phyloP scores from a whole-genome alignment of 768 basidiomycete species.

The Hydnum rufescens region DNA sequence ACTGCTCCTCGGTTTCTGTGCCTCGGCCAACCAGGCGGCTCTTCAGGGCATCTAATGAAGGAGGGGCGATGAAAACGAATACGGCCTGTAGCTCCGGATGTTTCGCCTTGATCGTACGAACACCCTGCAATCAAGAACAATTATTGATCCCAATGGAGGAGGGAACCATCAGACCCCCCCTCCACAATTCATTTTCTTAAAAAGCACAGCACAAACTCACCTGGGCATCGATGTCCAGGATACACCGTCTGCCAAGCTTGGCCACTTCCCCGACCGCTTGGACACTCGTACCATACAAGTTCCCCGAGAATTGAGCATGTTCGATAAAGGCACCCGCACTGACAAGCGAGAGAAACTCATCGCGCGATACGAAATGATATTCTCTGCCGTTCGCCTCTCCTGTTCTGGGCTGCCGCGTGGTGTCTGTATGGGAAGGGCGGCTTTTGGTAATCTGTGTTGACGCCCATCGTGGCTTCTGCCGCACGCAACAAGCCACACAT shows the following conservation, averaged over 20 bases:
- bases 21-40: conserved; percentile 22
- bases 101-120: conserved; percentile 23
- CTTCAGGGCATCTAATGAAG: conserved; percentile 20
- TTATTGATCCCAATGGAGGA: not conserved
- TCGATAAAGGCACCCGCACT: conserved; percentile 26
- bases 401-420: conserved; percentile 24
- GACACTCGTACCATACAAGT: conserved; percentile 12
- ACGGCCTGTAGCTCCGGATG: conserved; percentile 23
- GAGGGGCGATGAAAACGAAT: conserved; percentile 28
- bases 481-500: too few relatives aligned
- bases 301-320: conserved; percentile 27
- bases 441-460: not conserved
- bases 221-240: conserved; percentile 30
- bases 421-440: conserved; percentile 17
- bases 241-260: conserved; percentile 16
- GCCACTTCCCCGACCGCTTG: not conserved
- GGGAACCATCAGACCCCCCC: too few relatives aligned
- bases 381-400: conserved; percentile 25
- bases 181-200: too few relatives aligned
- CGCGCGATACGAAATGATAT: conserved; percentile 27
- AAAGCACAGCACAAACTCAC: conserved; percentile 10
- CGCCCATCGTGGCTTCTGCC: too few relatives aligned
- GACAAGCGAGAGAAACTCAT: conserved; percentile 22
- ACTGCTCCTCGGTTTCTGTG: conserved; percentile 22
- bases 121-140: conserved; percentile 17